These are phyloP conservation scores for Hypoxylon sp. DNA, from an alignment of 2,329 filamentous ascomycete species.

Conservation along the genomic window DNA sequence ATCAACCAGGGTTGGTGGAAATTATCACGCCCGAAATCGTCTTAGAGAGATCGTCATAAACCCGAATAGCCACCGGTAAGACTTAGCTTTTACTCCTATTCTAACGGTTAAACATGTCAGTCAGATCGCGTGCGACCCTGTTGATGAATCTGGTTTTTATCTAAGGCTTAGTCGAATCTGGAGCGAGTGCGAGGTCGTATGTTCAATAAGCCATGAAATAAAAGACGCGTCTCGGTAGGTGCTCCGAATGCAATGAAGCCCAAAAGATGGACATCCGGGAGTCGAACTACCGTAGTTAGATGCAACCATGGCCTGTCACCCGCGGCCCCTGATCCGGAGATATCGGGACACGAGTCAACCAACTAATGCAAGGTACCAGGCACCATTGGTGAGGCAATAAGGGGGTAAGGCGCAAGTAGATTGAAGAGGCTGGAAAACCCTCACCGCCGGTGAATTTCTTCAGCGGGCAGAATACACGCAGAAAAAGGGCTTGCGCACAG, in stretches of 20 bases:
- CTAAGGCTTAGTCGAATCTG: conserved; percentile 20
- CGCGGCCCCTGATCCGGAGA: conserved; percentile 42
- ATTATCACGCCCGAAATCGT: conserved; percentile 39
- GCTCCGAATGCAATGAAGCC: conserved; percentile 27
- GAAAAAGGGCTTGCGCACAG: not conserved
- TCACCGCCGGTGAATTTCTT: conserved; percentile 36
- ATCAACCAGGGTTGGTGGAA: conserved; percentile 41
- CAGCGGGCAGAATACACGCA: conserved; percentile 4
- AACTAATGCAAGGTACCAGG: conserved; percentile 51
- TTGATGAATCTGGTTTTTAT: conserved; percentile 16
- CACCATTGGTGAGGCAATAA: conserved; percentile 39
- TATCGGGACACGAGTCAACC: conserved; percentile 40
- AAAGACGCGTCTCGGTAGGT: conserved; percentile 18
- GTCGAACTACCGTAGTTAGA: conserved; percentile 37
- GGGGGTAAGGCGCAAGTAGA: conserved; percentile 32
- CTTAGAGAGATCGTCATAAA: conserved; percentile 42
- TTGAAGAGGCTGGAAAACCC: conserved; percentile 14
- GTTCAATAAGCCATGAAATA: conserved; percentile 12
- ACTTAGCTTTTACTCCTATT: conserved; percentile 30
- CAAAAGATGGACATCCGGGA: conserved; percentile 25
- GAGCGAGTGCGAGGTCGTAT: conserved; percentile 14
- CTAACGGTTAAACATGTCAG: conserved; percentile 41
- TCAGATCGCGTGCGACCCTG: conserved; percentile 18
- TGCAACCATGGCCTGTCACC: conserved; percentile 35
- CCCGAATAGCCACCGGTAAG: conserved; percentile 45